phyloP scores from a whole-genome alignment of 2,329 filamentous ascomycete genomes.

The Chaetomium globosum region DNA sequence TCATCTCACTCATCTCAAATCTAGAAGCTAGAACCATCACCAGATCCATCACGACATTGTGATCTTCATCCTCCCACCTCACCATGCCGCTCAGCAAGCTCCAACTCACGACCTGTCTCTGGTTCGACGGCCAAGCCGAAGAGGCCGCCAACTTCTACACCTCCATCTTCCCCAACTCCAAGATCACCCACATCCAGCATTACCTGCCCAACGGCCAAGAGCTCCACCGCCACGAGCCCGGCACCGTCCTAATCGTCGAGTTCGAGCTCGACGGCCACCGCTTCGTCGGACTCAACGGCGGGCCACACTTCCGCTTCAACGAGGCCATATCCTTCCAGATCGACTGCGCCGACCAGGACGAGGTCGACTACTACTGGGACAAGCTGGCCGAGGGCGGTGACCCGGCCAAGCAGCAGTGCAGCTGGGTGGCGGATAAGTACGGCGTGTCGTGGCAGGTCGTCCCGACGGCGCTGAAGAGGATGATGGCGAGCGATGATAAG shows the following conservation, averaged over 20 bases:
- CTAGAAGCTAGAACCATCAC: not conserved
- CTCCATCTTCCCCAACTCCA: constrained; percentile 47
- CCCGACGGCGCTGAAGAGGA: constrained; percentile 44
- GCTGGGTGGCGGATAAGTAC: constrained; percentile 52
- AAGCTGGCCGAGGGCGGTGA: constrained; percentile 48
- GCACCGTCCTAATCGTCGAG: constrained; percentile 41
- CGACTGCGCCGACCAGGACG: constrained; percentile 49
- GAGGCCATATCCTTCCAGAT: constrained; percentile 50
- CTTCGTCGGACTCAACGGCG: constrained; percentile 51
- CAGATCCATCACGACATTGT: not conserved
- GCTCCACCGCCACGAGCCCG: constrained; percentile 39
- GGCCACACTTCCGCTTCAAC: constrained; percentile 46
- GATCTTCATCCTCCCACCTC: not conserved
- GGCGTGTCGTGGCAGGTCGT: constrained; percentile 53
- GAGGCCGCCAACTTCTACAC: constrained; percentile 49
- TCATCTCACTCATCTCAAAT: not conserved
- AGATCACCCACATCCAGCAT: constrained; percentile 41
- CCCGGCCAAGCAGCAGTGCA: constrained; percentile 45
- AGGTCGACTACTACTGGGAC: constrained; percentile 53
- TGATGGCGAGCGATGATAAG: constrained; percentile 43
- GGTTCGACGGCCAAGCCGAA: constrained; percentile 48
- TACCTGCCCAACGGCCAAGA: constrained; percentile 41
- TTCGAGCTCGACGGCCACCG: constrained; percentile 47
- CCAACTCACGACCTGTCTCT: constrained; percentile 43
- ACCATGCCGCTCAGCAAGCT: constrained; percentile 17